Conservation (phyloP, 73 alveolate species). For the Paramecium bursaria region DNA sequence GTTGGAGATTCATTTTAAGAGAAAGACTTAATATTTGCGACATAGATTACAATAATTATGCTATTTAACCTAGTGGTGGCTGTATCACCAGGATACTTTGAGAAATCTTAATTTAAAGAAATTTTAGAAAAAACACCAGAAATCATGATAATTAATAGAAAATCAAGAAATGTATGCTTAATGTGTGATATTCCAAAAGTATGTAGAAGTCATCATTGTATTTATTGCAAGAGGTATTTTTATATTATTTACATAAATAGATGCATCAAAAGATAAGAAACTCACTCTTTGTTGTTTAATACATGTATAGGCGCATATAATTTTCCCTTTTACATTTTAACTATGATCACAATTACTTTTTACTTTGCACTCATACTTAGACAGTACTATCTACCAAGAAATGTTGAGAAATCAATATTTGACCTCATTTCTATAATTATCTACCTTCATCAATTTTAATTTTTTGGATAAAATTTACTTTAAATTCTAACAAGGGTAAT, state of each 20-base stretch:
- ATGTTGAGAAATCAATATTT: neutral
- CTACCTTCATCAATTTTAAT: neutral
- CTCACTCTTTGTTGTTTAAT: constrained; percentile 31
- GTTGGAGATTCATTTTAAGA: too few relatives aligned
- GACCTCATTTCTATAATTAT: constrained; percentile 1
- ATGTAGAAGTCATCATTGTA: constrained; percentile 17
- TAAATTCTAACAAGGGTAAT: constrained; percentile 17
- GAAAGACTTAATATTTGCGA: too few relatives aligned
- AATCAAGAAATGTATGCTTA: constrained; percentile 11
- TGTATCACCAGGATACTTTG: constrained; percentile 23
- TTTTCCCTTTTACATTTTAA: constrained; percentile 17
- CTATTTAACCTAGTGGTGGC: too few relatives aligned
- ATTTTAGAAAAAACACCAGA: neutral
- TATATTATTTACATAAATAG: neutral
- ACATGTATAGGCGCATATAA: constrained; percentile 30
- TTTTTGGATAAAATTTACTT: neutral
- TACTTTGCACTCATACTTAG: neutral
- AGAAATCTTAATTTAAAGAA: constrained; percentile 38
- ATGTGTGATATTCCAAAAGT: constrained; percentile 40
- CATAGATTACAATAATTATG: too few relatives aligned
- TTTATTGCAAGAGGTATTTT: constrained; percentile 34
- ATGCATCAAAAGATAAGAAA: constrained; percentile 42
- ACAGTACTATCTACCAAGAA: constrained; percentile 2
- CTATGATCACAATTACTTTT: neutral
- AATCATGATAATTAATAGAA: neutral